Evolutionary conservation across 2,329 filamentous ascomycete species (phyloP), one percentile per base, ranked within the genome.

Genomic region (Sphaerulina vaccinii): DNA sequence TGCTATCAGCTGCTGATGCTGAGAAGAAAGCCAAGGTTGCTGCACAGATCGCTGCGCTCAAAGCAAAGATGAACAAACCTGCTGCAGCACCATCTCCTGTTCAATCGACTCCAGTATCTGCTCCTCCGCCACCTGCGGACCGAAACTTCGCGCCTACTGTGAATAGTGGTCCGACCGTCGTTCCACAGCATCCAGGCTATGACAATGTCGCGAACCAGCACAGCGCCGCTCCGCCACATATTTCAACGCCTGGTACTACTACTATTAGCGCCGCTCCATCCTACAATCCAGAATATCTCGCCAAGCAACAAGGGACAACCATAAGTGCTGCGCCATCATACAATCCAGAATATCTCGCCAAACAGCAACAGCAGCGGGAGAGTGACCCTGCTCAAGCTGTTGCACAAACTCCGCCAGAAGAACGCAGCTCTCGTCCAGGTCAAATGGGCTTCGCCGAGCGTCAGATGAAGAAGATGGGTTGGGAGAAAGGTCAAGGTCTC

Each of bases 401-500:
- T 2, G 4, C 24, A 4, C 35, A 39, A 29, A 13, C 11, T 8
- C 35, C 37, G 76, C 6, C 24, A 18, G 62, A 64, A 16, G 66
- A 66, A 24, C 81, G 82, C 32, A 85, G 85, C 36, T 81, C 75
- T 51, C 83, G 85, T 2, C 90, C 90, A 0, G 89, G 90, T 13
- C 88, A 95, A 69, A 81, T 84, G 58, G 88, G 86, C 45, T 96
- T 96, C 69, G 93, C 90, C 0, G 83, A 90, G 60, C 86, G 90
- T 27, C 81, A 97, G 50, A 90, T 99, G 83, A 81, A 83, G 55
- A 97, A 96, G 68, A 93, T 96, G 72, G 93, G 93, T 49, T 97
- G 91, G 88, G 86, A 84, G 29, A 86, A 91, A 65, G 93, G 93
- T 19, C 81, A 86, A 56, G 93, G 93, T 16, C 82, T 99, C 3